These are phyloP conservation scores for Paecilomyces sp. DNA, from an alignment of 2,329 filamentous ascomycete species.

Conservation along the genomic window DNA sequence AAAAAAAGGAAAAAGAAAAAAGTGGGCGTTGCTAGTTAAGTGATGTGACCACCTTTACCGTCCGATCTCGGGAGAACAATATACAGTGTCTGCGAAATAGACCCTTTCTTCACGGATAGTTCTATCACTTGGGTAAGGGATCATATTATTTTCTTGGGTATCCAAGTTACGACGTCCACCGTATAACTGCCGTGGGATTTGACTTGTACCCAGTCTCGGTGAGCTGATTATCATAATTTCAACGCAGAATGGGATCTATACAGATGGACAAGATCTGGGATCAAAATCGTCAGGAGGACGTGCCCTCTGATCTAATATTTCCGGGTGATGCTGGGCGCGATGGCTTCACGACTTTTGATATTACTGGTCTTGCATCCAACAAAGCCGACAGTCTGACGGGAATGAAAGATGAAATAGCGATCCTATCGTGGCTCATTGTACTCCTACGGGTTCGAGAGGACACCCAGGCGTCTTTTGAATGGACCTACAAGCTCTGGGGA, in stretches of 20 bases:
- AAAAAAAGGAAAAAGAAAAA: no score
- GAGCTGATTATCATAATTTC: not conserved
- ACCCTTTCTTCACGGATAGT: not conserved
- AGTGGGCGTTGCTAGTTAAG: no score
- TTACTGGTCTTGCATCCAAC: conserved; percentile 20
- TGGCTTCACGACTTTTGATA: not conserved
- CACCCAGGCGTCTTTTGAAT: conserved; percentile 30
- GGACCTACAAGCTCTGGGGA: conserved; percentile 23
- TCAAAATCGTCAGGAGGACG: not conserved
- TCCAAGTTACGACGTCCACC: not conserved
- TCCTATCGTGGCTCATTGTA: conserved; percentile 40
- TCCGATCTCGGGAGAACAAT: not conserved
- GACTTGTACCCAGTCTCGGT: not conserved
- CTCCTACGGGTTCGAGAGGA: conserved; percentile 38
- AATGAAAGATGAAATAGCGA: conserved; percentile 35
- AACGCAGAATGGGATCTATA: not conserved
- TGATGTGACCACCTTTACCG: not conserved
- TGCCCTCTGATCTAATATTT: not conserved
- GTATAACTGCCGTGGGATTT: not conserved
- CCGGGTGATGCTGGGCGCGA: not conserved
- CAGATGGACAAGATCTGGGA: not conserved
- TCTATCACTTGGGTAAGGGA: no score
- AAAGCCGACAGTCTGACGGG: conserved; percentile 20
- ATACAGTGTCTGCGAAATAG: not conserved
- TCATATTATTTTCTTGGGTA: no score